These are phyloP conservation scores for Posidonia oceanica DNA, from an alignment of 116 monocot genomes.

Conservation along the genomic window DNA sequence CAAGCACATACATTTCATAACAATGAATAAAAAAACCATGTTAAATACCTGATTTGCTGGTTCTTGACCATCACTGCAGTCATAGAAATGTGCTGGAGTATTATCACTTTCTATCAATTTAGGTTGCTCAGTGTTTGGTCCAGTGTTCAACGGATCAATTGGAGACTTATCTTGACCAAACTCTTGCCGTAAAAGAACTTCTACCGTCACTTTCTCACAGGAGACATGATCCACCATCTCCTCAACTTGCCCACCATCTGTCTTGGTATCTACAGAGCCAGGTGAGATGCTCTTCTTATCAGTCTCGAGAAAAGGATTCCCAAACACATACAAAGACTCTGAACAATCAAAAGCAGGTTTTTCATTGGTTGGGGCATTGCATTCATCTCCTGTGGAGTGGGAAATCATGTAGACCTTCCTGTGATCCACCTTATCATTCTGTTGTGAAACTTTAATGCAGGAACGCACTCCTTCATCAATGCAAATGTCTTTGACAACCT, in stretches of 20 bases:
- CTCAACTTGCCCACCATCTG: too few species aligned
- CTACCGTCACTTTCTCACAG: neutral
- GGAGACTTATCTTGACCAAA: neutral
- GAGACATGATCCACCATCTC: too few species aligned
- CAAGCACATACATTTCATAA: too few species aligned
- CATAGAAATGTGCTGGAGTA: neutral
- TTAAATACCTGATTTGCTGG: conserved; percentile 2
- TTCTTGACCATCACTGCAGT: neutral
- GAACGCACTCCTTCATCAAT: conserved; percentile 29
- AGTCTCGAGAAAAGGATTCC: neutral
- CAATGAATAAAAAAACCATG: too few species aligned
- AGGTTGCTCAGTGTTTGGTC: neutral
- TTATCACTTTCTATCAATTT: neutral
- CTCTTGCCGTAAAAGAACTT: neutral
- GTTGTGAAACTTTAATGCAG: conserved; percentile 15
- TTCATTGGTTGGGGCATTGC: neutral
- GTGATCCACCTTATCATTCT: conserved; percentile 4
- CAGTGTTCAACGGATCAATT: neutral
- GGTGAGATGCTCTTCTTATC: neutral
- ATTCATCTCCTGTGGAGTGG: neutral
- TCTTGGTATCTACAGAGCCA: neutral
- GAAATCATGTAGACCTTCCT: neutral
- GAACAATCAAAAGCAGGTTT: conserved; percentile 1
- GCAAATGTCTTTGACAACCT: conserved; percentile 47
- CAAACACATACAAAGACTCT: neutral